Conservation (phyloP, 75 land plant genomes). For the Azolla pinnata region DNA sequence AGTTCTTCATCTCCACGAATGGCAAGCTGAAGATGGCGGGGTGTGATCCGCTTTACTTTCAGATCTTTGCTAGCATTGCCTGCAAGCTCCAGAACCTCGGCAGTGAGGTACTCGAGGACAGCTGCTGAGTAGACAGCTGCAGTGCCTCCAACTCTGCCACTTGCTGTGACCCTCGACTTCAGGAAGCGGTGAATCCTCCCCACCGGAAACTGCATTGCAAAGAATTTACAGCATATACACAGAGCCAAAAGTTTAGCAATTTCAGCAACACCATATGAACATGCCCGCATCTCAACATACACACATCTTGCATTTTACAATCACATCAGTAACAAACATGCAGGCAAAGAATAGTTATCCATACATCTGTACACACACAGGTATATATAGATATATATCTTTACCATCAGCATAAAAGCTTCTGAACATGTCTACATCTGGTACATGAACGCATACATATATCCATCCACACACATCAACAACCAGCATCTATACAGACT, state of each 20-base stretch:
- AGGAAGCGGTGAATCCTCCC: slow-evolving; percentile 53
- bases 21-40: slow-evolving; percentile 57
- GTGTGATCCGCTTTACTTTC: slow-evolving; percentile 59
- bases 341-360: too few species aligned
- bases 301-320: too few species aligned
- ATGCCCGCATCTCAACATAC: too few species aligned
- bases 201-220: slow-evolving; percentile 65
- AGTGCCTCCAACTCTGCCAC: slow-evolving; percentile 57
- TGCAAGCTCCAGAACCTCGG: slow-evolving; percentile 60
- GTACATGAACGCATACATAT: too few species aligned
- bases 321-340: too few species aligned
- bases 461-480: too few species aligned
- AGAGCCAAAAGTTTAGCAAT: background rate
- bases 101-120: slow-evolving; percentile 56
- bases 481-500: too few species aligned
- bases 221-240: too few species aligned
- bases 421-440: too few species aligned
- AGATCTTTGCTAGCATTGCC: slow-evolving; percentile 62
- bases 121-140: slow-evolving; percentile 72
- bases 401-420: too few species aligned
- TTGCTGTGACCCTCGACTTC: slow-evolving; percentile 33
- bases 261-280: background rate
- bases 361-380: too few species aligned
- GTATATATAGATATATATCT: too few species aligned
- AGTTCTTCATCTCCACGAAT: slow-evolving; percentile 59